Evolutionary conservation across 208 protist genomes (phyloP).

Genomic region (Tritrichomonas musculus): DNA sequence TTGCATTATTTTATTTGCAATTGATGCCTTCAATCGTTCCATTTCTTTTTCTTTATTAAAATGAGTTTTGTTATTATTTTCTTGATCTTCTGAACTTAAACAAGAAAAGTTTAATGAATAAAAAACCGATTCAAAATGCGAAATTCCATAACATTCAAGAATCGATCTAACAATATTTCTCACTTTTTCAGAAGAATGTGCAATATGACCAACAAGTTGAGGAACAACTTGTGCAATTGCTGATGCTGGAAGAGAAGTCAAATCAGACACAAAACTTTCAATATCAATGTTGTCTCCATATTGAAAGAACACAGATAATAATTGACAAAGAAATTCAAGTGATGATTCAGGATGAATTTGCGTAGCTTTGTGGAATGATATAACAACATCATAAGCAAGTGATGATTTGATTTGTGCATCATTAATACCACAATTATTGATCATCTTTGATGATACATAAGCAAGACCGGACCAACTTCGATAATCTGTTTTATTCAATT

Average conservation of each 20-base stretch:
- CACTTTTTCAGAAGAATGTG: neutral
- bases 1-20: neutral
- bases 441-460: neutral
- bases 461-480: neutral
- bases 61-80: no score
- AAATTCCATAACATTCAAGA: neutral
- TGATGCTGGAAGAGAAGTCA: neutral
- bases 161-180: neutral
- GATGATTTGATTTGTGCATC: neutral
- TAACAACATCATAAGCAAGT: no score
- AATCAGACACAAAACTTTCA: neutral
- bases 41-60: no score
- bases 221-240: neutral
- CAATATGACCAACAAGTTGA: neutral
- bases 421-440: neutral
- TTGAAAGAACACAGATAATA: neutral
- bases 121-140: neutral
- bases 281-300: neutral
- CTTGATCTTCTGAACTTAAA: neutral
- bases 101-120: neutral
- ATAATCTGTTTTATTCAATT: neutral
- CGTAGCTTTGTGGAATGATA: neutral
- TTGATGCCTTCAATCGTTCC: neutral
- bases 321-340: neutral
- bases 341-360: neutral